Conservation (phyloP, 805 yeast genomes). For the Zygotorulaspora florentina region DNA sequence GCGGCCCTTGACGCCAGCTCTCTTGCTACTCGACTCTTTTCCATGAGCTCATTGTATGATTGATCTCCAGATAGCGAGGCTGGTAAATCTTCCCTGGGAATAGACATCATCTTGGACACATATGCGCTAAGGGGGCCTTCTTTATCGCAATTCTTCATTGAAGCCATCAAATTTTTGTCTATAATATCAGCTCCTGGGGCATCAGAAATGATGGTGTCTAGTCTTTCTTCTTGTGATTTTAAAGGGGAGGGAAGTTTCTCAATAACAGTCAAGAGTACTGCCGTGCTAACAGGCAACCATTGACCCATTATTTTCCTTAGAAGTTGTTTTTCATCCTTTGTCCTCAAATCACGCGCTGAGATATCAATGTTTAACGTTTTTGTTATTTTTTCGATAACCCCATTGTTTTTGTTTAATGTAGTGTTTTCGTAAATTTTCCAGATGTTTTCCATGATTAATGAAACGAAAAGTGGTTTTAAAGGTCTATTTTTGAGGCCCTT, state of each 20-base stretch:
- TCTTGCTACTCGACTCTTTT: constrained; percentile 60
- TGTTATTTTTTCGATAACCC: constrained; percentile 70
- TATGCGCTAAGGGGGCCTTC: constrained; percentile 67
- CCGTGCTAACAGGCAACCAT: constrained; percentile 91
- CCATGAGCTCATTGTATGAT: constrained; percentile 55
- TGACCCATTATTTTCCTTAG: constrained; percentile 72
- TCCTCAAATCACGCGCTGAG: constrained; percentile 67
- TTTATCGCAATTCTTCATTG: constrained; percentile 67
- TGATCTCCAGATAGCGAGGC: constrained; percentile 41
- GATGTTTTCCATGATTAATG: constrained; percentile 78
- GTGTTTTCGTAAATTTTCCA: constrained; percentile 87
- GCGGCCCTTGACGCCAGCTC: constrained; percentile 67
- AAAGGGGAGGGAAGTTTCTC: constrained; percentile 83
- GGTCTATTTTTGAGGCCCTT: constrained; percentile 59
- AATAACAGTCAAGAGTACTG: constrained; percentile 77
- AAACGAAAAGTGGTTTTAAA: constrained; percentile 79
- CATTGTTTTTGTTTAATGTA: constrained; percentile 59
- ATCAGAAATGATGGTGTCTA: constrained; percentile 60
- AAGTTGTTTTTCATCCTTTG: constrained; percentile 68
- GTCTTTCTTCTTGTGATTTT: constrained; percentile 66
- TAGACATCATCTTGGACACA: constrained; percentile 83
- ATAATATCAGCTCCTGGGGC: constrained; percentile 38
- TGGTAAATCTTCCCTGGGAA: constrained; percentile 80
- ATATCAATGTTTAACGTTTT: constrained; percentile 64
- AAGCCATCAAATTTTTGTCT: constrained; percentile 44